Evolutionary conservation across 192 early-diverging fungal genomes (phyloP), one percentile per base, ranked within the genome.

Genomic region (Coemansia sp.): DNA sequence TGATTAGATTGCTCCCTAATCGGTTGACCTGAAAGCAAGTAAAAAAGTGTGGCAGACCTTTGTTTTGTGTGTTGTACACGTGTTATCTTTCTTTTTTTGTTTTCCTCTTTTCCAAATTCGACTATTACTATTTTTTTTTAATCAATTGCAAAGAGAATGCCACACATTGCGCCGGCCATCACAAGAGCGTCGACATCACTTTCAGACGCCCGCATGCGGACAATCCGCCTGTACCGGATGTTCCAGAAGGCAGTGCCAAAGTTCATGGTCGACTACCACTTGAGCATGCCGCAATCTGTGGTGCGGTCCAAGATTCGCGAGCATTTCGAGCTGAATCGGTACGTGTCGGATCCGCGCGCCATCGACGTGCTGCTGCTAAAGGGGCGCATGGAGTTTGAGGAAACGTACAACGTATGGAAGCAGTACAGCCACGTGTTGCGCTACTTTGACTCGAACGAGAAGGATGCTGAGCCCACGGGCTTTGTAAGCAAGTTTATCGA

Each of bases 321-420:
- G 75, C 85, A 96, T 63, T 97, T 95, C 76, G 94, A 94, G 63
- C 91, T 90, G 68, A 87, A 95, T 73, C 88, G 90, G 57, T 86
- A 85, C 74, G 90, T 95, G 43, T 84, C 86, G 16, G 88, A 97
- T 75, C 76, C 90, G 30, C 80, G 84, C 34, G 84, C 90, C 23
- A 88, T 92, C 73, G 95, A 97, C 68, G 84, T 95, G 55, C 84
- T 97, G 60, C 70, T 94, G 72, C 87, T 93, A 71, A 97, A 96
- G 84, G 94, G 95, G 21, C 87, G 87, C 51, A 86, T 89, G 69
- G 95, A 97, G 67, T 89, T 88, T 55, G 90, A 93, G 61, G 95
- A 97, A 85, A 94, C 93, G 7, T 76, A 93, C 80, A 94, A 97
- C 65, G 87, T 90, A 34, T 96, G 94, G 95, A 97, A 97, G 85